Evolutionary conservation across 73 alveolate genomes (phyloP), one percentile per base, ranked within the genome.

Genomic region (Durusdinium trenchii): DNA sequence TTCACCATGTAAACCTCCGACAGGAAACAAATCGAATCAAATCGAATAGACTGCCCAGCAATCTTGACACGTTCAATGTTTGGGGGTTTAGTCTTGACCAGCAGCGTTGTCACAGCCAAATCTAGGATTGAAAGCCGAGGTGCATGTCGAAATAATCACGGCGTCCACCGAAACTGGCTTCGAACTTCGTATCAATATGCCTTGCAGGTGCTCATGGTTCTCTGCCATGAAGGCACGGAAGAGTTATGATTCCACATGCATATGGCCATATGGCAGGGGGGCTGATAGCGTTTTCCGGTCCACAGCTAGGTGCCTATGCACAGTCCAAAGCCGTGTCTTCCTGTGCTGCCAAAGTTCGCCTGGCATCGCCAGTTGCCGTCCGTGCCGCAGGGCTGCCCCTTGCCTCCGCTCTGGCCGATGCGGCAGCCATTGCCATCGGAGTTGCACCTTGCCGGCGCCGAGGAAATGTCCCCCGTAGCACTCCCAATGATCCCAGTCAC

Each of bases 291-390:
- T n/a, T n/a, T n/a, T n/a, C n/a, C n/a, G n/a, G n/a, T n/a, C 7
- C 73, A 60, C 18, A 60, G 30, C 30, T 32, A 23, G 18, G 1
- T 32, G 30, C 30, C 30, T 23, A 60, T 60, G 18, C 3, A 57
- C 12, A 57, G 32, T 57, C 69, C 69, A 23, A 12, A 57, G 23
- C 69, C 69, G 23, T 57, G 69, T 57, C 69, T 16, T 23, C 69
- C 23, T 23, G 23, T 23, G 12, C 26, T 32, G 76, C 90, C 90
- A 9, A 79, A 67, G 4, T 9, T 6, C 93, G 69, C 89, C n/a
- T 91, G 97, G 57, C 97, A 91, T 71, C 87, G 86, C 97, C 97
- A 91, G 97, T 91, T 91, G 38, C 97, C 97, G 42, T 69, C 97
- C 14, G 97, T 91, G 36, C 97, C 97, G 26, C 97, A 91, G 48